Evolutionary conservation across 2,329 filamentous ascomycete genomes (phyloP), one percentile per base, ranked within the genome.

Genomic region (Sclerotinia borealis): DNA sequence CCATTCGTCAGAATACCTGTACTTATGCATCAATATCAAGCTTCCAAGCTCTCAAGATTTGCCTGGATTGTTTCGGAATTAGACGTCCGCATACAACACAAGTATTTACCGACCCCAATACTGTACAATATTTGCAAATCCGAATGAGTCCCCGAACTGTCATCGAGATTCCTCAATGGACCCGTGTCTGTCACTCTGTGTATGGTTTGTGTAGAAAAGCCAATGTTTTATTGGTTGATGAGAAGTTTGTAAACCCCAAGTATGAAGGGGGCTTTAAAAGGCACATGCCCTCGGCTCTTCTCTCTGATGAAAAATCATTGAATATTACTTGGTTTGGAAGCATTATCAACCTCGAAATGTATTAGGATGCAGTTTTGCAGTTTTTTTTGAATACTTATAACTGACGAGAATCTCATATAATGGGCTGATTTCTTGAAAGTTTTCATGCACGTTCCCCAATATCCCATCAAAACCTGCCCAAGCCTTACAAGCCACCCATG

Each of bases 361-460:
- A 17, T 39, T 51, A 60, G 58, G 31, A 58, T 41, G 37, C 29
- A 52, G 49, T 52, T 41, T 19, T 48, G 45, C 22, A 22, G 22
- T 22, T 48, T n/a, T 22, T 48, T 25, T 39, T 13, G 34, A 43
- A 61, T 41, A n/a, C 17, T n/a, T n/a, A 61, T 41, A 61, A 61
- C 59, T 37, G 47, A 61, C 47, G 59, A 61, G 59, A 41, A 52
- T 52, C 25, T 52, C 34, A 22, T 52, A 52, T 41, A 61, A 13
- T 61, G 59, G 48, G 25, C 59, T 61, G 59, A 61, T 61, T 61
- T 45, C 43, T 11, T 3, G 4, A 45, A 34, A 45, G 39, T 54
- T 61, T 31, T 61, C 47, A 61, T 61, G 59, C 47, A 61, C 27
- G 36, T 41, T 50, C n/a, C n/a, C 25, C 43, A 39, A 39, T 17